These are phyloP conservation scores for Middelhovenomyces tepae DNA, from an alignment of 805 yeast species.

Conservation along the genomic window DNA sequence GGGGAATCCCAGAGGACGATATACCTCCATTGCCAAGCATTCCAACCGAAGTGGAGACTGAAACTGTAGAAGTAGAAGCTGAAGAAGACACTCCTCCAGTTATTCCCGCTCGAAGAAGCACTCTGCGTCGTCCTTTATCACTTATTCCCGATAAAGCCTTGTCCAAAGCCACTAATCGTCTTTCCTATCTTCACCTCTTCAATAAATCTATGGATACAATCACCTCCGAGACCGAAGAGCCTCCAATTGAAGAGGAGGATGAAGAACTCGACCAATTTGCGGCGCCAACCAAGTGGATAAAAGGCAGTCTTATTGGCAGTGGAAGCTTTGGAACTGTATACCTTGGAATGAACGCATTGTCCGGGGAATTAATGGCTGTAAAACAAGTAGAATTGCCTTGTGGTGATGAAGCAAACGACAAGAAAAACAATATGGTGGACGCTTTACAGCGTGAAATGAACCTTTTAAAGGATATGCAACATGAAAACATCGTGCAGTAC, in stretches of 20 bases:
- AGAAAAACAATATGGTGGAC: conserved; percentile 53
- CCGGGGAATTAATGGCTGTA: conserved; percentile 96
- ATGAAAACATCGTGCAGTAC: conserved; percentile 87
- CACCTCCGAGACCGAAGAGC: not conserved
- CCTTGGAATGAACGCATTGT: conserved; percentile 80
- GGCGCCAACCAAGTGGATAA: conserved; percentile 80
- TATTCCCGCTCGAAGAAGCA: no score
- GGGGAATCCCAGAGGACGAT: conserved; percentile 17
- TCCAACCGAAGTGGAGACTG: conserved; percentile 4
- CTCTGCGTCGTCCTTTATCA: no score
- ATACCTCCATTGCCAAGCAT: conserved; percentile 17
- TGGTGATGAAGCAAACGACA: conserved; percentile 26
- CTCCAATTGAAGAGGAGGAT: conserved; percentile 21
- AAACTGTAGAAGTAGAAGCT: not conserved
- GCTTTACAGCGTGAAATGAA: conserved; percentile 74
- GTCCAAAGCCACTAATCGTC: no score
- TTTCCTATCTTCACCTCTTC: no score
- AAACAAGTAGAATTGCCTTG: conserved; percentile 75
- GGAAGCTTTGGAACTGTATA: conserved; percentile 94
- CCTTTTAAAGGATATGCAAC: conserved; percentile 68
- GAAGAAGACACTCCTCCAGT: not conserved
- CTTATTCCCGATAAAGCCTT: no score
- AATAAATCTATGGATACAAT: conserved; percentile 1
- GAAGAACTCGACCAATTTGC: conserved; percentile 32
- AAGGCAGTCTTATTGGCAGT: conserved; percentile 87